Conservation (phyloP, 768 basidiomycete species). For the Leccinum boreale region DNA sequence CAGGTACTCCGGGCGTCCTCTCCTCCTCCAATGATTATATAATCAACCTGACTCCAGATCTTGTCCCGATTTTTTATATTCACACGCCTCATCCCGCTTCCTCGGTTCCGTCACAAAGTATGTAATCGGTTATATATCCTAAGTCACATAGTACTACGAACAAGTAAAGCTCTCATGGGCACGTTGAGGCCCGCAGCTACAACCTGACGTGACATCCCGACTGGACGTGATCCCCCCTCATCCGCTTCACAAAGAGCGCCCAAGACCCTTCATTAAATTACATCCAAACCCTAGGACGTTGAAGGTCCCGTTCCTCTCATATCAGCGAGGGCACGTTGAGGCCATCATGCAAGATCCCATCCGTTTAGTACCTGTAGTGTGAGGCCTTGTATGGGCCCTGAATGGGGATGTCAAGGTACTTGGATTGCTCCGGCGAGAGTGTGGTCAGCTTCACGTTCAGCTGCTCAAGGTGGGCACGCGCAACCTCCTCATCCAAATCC, state of each 20-base stretch:
- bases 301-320: slow-evolving; percentile 59
- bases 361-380: slow-evolving; percentile 54
- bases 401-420: slow-evolving; percentile 88
- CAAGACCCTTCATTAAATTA: slow-evolving; percentile 52
- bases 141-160: background rate
- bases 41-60: slow-evolving; percentile 15
- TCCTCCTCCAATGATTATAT: slow-evolving; percentile 11
- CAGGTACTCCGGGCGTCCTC: slow-evolving; percentile 15
- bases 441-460: slow-evolving; percentile 93
- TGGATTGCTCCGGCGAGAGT: slow-evolving; percentile 68
- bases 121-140: background rate
- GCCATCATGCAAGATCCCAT: slow-evolving; percentile 43
- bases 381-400: slow-evolving; percentile 75
- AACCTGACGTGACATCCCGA: slow-evolving; percentile 7
- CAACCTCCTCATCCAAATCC: slow-evolving; percentile 98
- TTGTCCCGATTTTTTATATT: slow-evolving; percentile 12
- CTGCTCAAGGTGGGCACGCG: slow-evolving; percentile 88
- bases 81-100: slow-evolving; percentile 3
- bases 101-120: background rate
- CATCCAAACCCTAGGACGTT: slow-evolving; percentile 52
- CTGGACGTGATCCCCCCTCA: slow-evolving; percentile 16
- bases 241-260: slow-evolving; percentile 38
- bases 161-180: slow-evolving; percentile 16
- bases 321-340: slow-evolving; percentile 76
- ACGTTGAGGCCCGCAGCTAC: slow-evolving; percentile 36